A percentile compares a stretch with the other conserved stretches of the same genome.
Evolutionary conservation across 495 filamentous ascomycete genomes (phyloP).

Genomic region (Podospora pseudoanserina): DNA sequence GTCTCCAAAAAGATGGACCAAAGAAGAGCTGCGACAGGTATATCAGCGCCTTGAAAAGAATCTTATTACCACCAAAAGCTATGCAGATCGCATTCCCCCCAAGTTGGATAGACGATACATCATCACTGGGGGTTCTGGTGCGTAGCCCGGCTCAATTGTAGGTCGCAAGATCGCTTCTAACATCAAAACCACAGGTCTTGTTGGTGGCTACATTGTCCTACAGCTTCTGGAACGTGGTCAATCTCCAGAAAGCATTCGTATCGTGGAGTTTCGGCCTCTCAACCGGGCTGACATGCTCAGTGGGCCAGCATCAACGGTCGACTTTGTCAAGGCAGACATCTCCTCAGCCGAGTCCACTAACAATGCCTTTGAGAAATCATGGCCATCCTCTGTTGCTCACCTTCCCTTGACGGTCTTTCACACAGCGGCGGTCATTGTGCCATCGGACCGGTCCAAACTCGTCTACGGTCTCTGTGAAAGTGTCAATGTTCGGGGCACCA

Average conservation of each 20-base stretch:
- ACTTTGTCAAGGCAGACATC: constrained; percentile 43
- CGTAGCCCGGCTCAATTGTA: constrained; percentile 22
- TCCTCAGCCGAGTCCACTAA: constrained; percentile 34
- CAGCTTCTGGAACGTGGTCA: constrained; percentile 44
- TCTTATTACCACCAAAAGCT: constrained; percentile 41
- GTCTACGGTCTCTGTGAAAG: constrained; percentile 38
- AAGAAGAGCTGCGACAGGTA: constrained; percentile 42
- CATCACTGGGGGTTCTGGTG: constrained; percentile 56
- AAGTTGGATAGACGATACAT: constrained; percentile 55
- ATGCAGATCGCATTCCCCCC: constrained; percentile 47
- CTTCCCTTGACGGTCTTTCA: constrained; percentile 45
- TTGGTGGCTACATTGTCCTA: constrained; percentile 43
- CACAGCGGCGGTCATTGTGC: constrained; percentile 44
- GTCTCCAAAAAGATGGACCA: constrained; percentile 49
- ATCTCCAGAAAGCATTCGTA: constrained; percentile 38
- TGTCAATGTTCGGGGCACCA: constrained; percentile 58
- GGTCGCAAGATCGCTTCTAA: neutral
- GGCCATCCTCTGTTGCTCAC: constrained; percentile 29
- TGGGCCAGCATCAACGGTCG: constrained; percentile 30
- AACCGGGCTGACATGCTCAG: constrained; percentile 36
- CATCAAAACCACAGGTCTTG: constrained; percentile 32
- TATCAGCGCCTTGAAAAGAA: constrained; percentile 40
- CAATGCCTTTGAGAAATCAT: constrained; percentile 37
- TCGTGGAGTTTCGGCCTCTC: constrained; percentile 39
- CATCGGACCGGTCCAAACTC: constrained; percentile 40